Evolutionary conservation across 768 basidiomycete genomes (phyloP).

Genomic region (Amanita polypyramis): DNA sequence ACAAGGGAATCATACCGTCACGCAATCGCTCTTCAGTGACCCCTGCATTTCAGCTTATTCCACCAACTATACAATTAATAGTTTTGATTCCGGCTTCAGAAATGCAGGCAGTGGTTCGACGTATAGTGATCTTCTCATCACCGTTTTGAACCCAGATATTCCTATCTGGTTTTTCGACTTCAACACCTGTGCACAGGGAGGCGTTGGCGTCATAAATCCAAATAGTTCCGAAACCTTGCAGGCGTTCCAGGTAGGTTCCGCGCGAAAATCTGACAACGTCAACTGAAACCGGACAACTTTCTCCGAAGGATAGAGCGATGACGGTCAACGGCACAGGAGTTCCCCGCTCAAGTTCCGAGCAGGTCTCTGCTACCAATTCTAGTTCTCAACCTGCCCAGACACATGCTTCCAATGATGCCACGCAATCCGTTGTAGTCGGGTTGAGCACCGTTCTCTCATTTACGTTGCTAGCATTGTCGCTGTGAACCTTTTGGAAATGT

Average conservation of each 20-base stretch:
- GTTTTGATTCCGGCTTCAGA: slow-evolving; percentile 47
- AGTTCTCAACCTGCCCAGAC: neutral
- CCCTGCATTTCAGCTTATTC: slow-evolving; percentile 45
- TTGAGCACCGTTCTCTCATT: neutral
- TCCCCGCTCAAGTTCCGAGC: neutral
- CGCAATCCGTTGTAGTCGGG: neutral
- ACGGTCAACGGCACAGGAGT: slow-evolving; percentile 41
- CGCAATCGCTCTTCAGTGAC: slow-evolving; percentile 41
- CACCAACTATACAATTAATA: slow-evolving; percentile 39
- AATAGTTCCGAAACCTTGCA: slow-evolving; percentile 33
- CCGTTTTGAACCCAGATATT: slow-evolving; percentile 30
- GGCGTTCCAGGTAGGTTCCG: slow-evolving; percentile 33
- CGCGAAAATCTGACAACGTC: neutral
- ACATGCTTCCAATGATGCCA: neutral
- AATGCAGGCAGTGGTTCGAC: slow-evolving; percentile 35
- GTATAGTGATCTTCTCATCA: slow-evolving; percentile 32
- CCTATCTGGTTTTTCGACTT: slow-evolving; percentile 56
- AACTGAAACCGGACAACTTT: neutral
- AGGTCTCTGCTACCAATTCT: neutral
- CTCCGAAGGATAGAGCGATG: slow-evolving; percentile 41
- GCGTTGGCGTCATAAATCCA: slow-evolving; percentile 52
- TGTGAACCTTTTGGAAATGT: neutral
- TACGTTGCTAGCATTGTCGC: neutral
- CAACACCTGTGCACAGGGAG: slow-evolving; percentile 43
- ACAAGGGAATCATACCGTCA: slow-evolving; percentile 41